Evolutionary conservation across 257 asterid genomes (phyloP), one percentile per base, ranked within the genome.

Genomic region (Eustoma russellianum): DNA sequence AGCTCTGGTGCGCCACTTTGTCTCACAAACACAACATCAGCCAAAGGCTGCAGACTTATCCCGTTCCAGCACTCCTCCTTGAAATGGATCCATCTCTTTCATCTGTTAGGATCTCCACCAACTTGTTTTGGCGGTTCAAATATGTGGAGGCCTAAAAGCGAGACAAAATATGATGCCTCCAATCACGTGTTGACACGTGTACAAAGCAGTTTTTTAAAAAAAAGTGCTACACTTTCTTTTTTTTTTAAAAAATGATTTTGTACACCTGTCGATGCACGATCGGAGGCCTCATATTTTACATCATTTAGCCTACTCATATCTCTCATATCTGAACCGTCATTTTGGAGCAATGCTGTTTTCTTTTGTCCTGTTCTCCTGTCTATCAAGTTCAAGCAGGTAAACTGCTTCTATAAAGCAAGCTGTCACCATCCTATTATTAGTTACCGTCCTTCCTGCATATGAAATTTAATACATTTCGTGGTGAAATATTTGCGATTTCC

Each of bases 251-350:
- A n/a, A n/a, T n/a, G n/a, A n/a, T n/a, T n/a, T n/a, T n/a, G n/a
- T n/a, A n/a, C n/a, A n/a, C n/a, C n/a, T n/a, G n/a, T n/a, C n/a
- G n/a, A n/a, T n/a, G n/a, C n/a, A n/a, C n/a, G n/a, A n/a, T n/a
- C n/a, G n/a, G n/a, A n/a, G n/a, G n/a, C n/a, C n/a, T n/a, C n/a
- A n/a, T n/a, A n/a, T n/a, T n/a, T n/a, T n/a, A n/a, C n/a, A n/a
- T n/a, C n/a, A n/a, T n/a, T n/a, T n/a, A n/a, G n/a, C n/a, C n/a
- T n/a, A n/a, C n/a, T n/a, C n/a, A n/a, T n/a, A n/a, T n/a, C n/a
- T n/a, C n/a, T n/a, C n/a, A 91, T 88, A 92, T 79, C 83, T 92
- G 67, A 88, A 92, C 97, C 95, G 85, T 97, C 99, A 92, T 64
- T 88, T 83, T 2, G 99, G 97, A 50, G 99, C 99, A 12, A 92